Percentiles rank a stretch among this genome's conserved stretches.
Conservation (phyloP, 2,329 filamentous ascomycete species). For the Rhinocladiella similis region DNA sequence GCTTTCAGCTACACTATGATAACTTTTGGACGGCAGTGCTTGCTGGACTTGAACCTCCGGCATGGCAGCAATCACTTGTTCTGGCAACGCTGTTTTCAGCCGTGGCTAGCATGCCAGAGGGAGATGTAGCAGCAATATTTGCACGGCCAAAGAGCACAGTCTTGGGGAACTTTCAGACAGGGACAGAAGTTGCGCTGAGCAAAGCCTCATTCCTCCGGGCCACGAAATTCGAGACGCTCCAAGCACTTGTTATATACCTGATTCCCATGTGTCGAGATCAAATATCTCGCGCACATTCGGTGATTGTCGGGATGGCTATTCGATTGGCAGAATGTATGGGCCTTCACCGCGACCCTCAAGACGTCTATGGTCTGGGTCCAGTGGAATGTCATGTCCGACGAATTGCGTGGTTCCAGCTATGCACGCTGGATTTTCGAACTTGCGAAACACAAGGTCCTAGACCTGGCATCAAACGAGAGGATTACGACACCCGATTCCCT, state of each 20-base stretch:
- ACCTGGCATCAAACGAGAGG: constrained; percentile 69
- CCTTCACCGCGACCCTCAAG: constrained; percentile 68
- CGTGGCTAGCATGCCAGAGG: constrained; percentile 64
- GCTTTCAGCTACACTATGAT: constrained; percentile 65
- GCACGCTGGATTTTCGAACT: constrained; percentile 72
- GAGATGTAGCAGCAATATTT: constrained; percentile 53
- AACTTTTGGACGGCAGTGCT: constrained; percentile 65
- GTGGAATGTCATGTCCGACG: constrained; percentile 71
- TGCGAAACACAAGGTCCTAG: constrained; percentile 73
- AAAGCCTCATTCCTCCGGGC: constrained; percentile 72
- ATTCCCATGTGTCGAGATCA: constrained; percentile 71
- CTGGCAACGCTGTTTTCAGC: constrained; percentile 71
- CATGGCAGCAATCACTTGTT: constrained; percentile 66
- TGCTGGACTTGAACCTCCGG: constrained; percentile 60
- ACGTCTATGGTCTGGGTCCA: constrained; percentile 61
- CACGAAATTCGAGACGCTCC: constrained; percentile 71
- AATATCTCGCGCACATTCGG: constrained; percentile 71
- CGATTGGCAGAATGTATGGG: constrained; percentile 77
- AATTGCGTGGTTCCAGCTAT: constrained; percentile 75
- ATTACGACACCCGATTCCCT: constrained; percentile 73
- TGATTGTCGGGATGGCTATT: constrained; percentile 69
- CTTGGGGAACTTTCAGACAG: constrained; percentile 64
- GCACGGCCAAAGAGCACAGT: constrained; percentile 58
- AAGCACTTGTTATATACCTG: constrained; percentile 69
- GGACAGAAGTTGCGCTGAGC: constrained; percentile 65